Conservation (phyloP, 176 grass and related monocot species). For the Melocanna baccifera region DNA sequence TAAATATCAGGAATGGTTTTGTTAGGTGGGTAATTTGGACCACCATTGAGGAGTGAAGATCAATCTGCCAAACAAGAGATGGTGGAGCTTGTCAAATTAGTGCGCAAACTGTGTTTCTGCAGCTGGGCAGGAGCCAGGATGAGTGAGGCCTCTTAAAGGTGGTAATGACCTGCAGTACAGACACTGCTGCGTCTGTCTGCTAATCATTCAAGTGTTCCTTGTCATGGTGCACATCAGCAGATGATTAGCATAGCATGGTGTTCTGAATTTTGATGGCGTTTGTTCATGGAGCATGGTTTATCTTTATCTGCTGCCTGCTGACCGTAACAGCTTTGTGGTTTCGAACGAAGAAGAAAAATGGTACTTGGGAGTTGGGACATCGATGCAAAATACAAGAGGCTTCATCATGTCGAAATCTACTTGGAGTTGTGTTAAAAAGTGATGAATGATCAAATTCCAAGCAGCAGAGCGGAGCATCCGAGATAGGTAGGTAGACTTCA, state of each 20-base stretch:
- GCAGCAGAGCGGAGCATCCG: background rate
- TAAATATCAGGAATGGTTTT: background rate
- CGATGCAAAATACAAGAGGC: background rate
- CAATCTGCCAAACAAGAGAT: background rate
- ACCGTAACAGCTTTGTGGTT: background rate
- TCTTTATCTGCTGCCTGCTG: background rate
- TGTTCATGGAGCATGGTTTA: background rate
- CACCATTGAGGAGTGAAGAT: background rate
- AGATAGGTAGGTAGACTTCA: background rate
- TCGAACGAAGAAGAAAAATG: too few species aligned
- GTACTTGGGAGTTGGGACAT: too few species aligned
- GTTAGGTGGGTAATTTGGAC: background rate
- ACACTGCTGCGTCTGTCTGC: too few species aligned
- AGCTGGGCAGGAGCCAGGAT: too few species aligned
- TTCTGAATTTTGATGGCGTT: background rate
- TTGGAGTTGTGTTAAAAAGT: background rate
- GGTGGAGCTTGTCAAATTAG: background rate
- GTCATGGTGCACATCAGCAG: too few species aligned
- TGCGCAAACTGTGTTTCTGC: background rate
- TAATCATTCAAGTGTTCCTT: too few species aligned
- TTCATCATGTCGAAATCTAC: background rate
- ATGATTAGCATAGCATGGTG: too few species aligned
- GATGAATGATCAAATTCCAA: background rate
- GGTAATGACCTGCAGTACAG: too few species aligned
- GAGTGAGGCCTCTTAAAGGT: too few species aligned